Evolutionary conservation across 148 eudicot genomes (phyloP), one percentile per base, ranked within the genome.

Genomic region (Hydrangea macrophylla): DNA sequence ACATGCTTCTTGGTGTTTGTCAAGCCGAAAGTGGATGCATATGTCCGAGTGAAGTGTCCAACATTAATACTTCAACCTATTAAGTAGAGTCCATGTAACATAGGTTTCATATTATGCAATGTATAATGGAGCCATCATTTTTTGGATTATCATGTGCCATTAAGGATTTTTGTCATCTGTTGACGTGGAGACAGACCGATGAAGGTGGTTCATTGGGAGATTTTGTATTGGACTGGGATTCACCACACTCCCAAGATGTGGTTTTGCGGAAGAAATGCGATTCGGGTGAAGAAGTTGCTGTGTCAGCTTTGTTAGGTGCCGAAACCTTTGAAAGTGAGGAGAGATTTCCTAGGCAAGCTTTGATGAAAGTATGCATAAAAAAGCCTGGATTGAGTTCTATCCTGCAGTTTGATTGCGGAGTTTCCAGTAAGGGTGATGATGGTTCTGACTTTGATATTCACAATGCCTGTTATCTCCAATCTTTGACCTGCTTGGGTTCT

Each of bases 231-330:
- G 89, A 90, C 39, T 92, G 85, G 85, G 91, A 92, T 73, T 80
- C 92, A 22, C 80, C 85, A 25, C 66, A 84, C 58, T 70, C 90
- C 33, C 67, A 80, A 80, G 96, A 92, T 63, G 69, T 88, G 68
- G 70, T 90, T 65, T 61, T 92, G 81, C 76, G 83, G 33, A 92
- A 80, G 73, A 87, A 86, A 78, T 81, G 83, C 65, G 81, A 80
- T 39, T 79, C 88, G 23, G 93, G 96, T 36, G 94, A 89, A 76
- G 98, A 92, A 79, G 76, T 92, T 75, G 88, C 86, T 62, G 77
- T 92, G 61, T 90, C 98, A 58, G 92, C 98, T 70, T 72, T 92
- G 76, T 76, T 92, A 64, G 85, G 87, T 53, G 68, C 77, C 13
- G 60, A 77, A 28, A 59, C 72, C 25, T 35, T 36, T 69, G 51